Percentiles rank a stretch among this genome's conserved stretches.
Evolutionary conservation across 768 basidiomycete genomes (phyloP).

Genomic region (Brasilioporus rufonigricans): DNA sequence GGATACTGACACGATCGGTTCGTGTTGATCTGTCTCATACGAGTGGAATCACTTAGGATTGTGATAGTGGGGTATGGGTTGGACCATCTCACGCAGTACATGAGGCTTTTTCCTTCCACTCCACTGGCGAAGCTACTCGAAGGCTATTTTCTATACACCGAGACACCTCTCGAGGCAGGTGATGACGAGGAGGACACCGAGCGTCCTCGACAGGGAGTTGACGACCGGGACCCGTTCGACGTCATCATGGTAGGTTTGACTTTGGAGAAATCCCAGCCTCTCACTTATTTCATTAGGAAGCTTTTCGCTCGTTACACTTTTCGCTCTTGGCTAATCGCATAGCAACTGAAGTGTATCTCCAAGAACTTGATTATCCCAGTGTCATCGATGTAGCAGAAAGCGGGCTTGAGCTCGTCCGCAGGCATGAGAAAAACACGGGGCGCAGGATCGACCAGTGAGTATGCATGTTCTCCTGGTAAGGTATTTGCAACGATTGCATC

Average conservation of each 20-base stretch:
- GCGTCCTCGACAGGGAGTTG: constrained; percentile 10
- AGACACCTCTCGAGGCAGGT: constrained; percentile 43
- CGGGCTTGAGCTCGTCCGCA: constrained; percentile 56
- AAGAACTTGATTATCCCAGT: constrained; percentile 71
- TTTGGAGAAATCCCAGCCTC: not conserved
- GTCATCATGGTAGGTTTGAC: constrained; percentile 53
- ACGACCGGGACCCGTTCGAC: constrained; percentile 55
- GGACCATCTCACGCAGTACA: constrained; percentile 55
- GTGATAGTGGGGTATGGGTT: constrained; percentile 60
- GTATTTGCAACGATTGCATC: not conserved
- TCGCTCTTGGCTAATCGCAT: constrained; percentile 70
- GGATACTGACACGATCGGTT: constrained; percentile 67
- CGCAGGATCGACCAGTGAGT: constrained; percentile 49
- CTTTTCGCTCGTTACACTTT: constrained; percentile 46
- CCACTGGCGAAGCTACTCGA: constrained; percentile 54
- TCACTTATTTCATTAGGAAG: constrained; percentile 44
- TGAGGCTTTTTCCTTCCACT: constrained; percentile 60
- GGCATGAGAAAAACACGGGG: constrained; percentile 56
- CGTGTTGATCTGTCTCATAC: constrained; percentile 23
- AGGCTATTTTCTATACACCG: constrained; percentile 67
- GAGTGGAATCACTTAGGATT: not conserved
- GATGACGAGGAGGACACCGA: constrained; percentile 21
- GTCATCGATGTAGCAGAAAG: constrained; percentile 69
- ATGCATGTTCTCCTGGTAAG: not conserved
- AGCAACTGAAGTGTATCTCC: constrained; percentile 59